phyloP scores from a whole-genome alignment of 2,329 filamentous ascomycete species.

The Penicillium sp. region DNA sequence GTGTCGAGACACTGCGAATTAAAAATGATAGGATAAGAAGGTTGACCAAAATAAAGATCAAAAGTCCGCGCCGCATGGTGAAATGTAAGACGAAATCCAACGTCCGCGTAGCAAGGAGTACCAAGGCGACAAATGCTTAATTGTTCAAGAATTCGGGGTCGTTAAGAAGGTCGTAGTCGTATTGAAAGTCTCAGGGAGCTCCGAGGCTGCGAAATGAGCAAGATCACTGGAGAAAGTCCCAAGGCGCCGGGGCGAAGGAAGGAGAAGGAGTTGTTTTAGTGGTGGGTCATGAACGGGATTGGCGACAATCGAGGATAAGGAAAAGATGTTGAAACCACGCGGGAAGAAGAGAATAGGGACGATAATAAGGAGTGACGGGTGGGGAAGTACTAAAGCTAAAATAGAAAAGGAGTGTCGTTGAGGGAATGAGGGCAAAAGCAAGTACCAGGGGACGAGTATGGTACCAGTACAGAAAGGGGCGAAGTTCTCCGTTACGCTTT shows the following conservation, averaged over 20 bases:
- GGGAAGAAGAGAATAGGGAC: background rate
- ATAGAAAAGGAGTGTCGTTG: slow-evolving; percentile 17
- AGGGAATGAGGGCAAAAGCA: slow-evolving; percentile 27
- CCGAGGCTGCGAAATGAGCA: background rate
- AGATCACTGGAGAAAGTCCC: background rate
- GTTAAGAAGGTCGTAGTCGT: background rate
- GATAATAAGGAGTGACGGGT: slow-evolving; percentile 26
- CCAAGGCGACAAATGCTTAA: background rate
- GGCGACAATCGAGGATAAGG: background rate
- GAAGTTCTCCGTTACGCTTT: background rate
- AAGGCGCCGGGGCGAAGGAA: background rate
- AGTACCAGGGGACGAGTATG: slow-evolving; percentile 1
- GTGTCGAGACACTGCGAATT: slow-evolving; percentile 67
- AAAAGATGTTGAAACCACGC: background rate
- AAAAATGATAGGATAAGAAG: slow-evolving; percentile 64
- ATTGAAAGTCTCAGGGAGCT: background rate
- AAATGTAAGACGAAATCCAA: background rate
- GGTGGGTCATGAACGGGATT: background rate
- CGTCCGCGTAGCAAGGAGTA: background rate
- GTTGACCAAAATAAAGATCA: slow-evolving; percentile 67
- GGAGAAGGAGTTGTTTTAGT: slow-evolving; percentile 3
- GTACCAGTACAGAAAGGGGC: slow-evolving; percentile 2
- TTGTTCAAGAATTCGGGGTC: background rate
- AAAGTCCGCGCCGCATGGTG: slow-evolving; percentile 61
- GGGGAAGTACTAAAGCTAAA: slow-evolving; percentile 20